Evolutionary conservation across 257 asterid species (phyloP), one percentile per base, ranked within the genome.

Genomic region (Hygrophila difformis): DNA sequence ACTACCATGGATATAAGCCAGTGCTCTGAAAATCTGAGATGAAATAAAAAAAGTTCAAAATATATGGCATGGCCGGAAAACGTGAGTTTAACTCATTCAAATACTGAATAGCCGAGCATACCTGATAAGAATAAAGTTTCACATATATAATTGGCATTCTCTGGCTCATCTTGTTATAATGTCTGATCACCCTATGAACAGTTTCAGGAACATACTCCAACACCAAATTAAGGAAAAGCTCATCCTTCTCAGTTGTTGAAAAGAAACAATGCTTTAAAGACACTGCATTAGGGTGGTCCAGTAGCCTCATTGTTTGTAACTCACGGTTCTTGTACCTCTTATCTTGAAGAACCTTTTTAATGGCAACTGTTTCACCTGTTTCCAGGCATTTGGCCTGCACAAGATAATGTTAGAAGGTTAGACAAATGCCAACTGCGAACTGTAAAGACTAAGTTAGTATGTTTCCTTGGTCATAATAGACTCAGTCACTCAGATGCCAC

Each of bases 161-260:
- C 69, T 85, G 91, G 69, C 72, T 78, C 87, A 81, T 72, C 74
- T 75, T 77, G 69, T 57, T 78, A 55, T 85, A 85, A 66, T 85
- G 91, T 66, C 82, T 81, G 23, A 79, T 81, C 49, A 85, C 89
- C 58, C 94, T 68, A 59, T 85, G 74, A 57, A 81, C 78, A 39
- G 95, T 81, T 70, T 81, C 95, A 8, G 94, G 93, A 38, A 85
- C 92, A 62, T 85, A 85, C 66, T 85, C 94, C 70, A 85, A 63
- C 29, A 85, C 95, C 67, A 85, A 67, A 68, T 85, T 85, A 47
- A 85, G 91, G 70, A 71, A 85, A 43, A 85, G 76, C 57, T 85
- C 91, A 9, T 78, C 78, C 56, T 76, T 85, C 70, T 81, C 94
- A 38, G 92, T 81, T 3, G 94, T 78, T 17, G 94, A 85, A 65